Evolutionary conservation across 1,139 yeast genomes (phyloP), one percentile per base, ranked within the genome.

Genomic region (Komagataea norvegica): DNA sequence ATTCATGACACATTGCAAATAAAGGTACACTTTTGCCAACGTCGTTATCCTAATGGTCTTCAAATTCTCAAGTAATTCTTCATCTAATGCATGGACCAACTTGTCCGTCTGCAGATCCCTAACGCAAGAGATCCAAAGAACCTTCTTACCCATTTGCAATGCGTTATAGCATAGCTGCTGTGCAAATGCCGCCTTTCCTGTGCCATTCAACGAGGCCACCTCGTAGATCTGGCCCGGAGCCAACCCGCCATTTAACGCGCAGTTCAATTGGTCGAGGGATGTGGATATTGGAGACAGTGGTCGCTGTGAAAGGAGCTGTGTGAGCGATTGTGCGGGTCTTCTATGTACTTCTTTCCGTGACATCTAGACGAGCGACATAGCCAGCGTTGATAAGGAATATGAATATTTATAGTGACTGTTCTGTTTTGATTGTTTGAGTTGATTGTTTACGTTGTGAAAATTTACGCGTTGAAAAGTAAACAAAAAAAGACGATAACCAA

Each of bases 151-250:
- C 40, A 42, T 38, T 9, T 31, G 29, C 13, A 45, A 4, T 1
- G 47, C 47, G 24, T 42, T 47, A 1, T 25, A 4, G n/a, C 44
- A 42, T 2, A 49, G 5, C 29, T 48, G 48, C 2, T 37, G 13
- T 1, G 43, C 44, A 4, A 52, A 24, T 2, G 37, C 26, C 2
- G 31, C n/a, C 30, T 45, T 48, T 7, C 56, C 56, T 8, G 47
- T 36, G 18, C 50, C 51, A 39, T 43, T 47, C 13, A 48, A 31
- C 0, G 51, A 50, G 13, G 37, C 25, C 5, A 52, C 8, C 30
- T 51, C 55, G 30, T 51, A 51, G n/a, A 49, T 29, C 33, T 45
- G 50, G 1, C 50, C 49, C 2, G 51, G 49, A 2, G 41, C 36
- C 10, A 52, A 23, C 2, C 56, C 56, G 3, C 56, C 55, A 13